Base-by-base conservation (phyloP, 805 yeast species). In the Cyberlindnera americana region DNA sequence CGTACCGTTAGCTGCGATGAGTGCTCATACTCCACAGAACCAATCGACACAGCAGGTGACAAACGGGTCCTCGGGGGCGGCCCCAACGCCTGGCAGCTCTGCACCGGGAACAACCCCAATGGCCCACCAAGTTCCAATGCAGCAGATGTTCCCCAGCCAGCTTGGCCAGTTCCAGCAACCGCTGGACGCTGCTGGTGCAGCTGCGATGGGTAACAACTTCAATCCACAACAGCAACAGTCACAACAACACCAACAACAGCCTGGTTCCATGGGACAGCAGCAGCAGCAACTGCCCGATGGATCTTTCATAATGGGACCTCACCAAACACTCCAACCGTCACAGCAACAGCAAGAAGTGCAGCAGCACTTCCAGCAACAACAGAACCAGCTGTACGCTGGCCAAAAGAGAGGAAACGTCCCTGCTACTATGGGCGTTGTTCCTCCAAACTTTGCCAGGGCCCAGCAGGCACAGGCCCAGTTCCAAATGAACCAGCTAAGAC, bases 401-500 rank as follows among this genome's bases (percentile, higher is more conserved):
- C 48, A 41, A 24, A 45, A 38, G 39, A 35, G 48, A 34, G 44
- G 32, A 12, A 26, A 26, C n/a, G 15, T 19, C 17, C 37, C 40
- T 27, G 22, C 32, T 31, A 27, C 22, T 7, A 31, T 35, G 32
- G 38, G 36, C 24, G 43, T 37, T 16, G 38, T 31, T 2, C 52
- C 54, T 36, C 53, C 48, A n/a, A 53, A 46, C 19, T 59, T 50
- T 38, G 57, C 53, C 2, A 57, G 56, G 33, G 49, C 44, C 22
- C 62, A 52, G 35, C 68, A 55, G 34, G 64, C 76, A 4, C 78
- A 72, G 37, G 64, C 76, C 4, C 78, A 72, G 50, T 61, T 58
- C 30, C 78, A 72, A 54, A 70, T 72, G 78, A 71, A 68, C 50
- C 70, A 64, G 44, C 55, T 69, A 40, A 66, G 77, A 35, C 79